Base-by-base conservation (phyloP, 2,329 filamentous ascomycete species). In the Scedosporium boydii region DNA sequence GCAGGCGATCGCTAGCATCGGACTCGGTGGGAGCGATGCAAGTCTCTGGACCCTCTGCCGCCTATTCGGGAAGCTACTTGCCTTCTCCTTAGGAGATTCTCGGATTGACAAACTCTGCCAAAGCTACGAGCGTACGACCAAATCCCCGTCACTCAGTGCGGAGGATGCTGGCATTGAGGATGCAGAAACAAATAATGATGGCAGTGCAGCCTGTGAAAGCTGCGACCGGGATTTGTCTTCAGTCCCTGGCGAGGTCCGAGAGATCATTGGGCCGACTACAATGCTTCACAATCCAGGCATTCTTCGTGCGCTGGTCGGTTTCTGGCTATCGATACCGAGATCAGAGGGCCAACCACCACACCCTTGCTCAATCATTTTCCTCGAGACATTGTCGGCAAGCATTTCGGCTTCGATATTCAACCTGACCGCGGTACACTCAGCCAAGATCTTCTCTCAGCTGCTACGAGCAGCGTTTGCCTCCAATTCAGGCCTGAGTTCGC, bases 31-130 rank as follows among this genome's bases (percentile, higher is more conserved):
- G 66, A 81, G 81, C 63, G 86, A 90, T 66, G 80, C 86, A 55
- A 90, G 96, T 69, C 74, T 82, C 5, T 87, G 84, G 84, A 82
- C 83, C 61, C 84, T 82, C 68, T 84, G 82, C 67, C 88, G 93
- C 72, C 80, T 96, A 3, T 96, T 96, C 74, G 91, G 91, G 29
- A 87, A 88, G 68, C 82, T 97, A 7, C 80, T 96, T 59, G 85
- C 90, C 4, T 93, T 96, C 75, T 87, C 89, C 1, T 75, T 96
- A 59, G 89, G 91, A 62, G 89, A 96, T 71, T 86, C 91, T 70
- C 83, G 86, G 55, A 79, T 93, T 64, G 85, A 88, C 61, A 78
- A 83, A 62, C 78, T 95, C 58, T 95, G 90, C 71, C 78, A 82
- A 64, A 77, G 78, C 12, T 74, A 80, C 53, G 76, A 53, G 21